phyloP scores from a whole-genome alignment of 352 stramenopile species.

The Phytophthora constricta region DNA sequence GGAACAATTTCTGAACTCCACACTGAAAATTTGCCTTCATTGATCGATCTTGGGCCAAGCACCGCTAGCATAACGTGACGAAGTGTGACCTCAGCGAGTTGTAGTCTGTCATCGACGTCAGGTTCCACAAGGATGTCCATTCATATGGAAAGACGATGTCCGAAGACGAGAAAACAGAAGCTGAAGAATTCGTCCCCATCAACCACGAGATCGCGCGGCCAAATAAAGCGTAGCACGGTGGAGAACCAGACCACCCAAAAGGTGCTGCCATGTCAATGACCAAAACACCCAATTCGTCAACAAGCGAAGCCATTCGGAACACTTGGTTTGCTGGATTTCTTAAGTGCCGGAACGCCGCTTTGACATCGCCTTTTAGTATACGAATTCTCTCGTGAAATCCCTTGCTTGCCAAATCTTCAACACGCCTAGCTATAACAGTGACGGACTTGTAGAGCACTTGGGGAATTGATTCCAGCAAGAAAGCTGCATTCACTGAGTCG shows the following conservation, averaged over 20 bases:
- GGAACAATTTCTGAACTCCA: slow-evolving; percentile 18
- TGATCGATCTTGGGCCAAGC: slow-evolving; percentile 26
- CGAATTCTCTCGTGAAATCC: not conserved
- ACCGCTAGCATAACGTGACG: slow-evolving; percentile 32
- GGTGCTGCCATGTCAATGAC: slow-evolving; percentile 21
- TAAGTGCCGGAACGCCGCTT: slow-evolving; percentile 19
- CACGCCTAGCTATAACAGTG: slow-evolving; percentile 10
- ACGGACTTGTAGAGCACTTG: slow-evolving; percentile 22
- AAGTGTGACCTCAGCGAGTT: slow-evolving; percentile 18
- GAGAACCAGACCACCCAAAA: slow-evolving; percentile 27
- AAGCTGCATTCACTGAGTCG: slow-evolving; percentile 10
- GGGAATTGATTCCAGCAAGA: slow-evolving; percentile 3
- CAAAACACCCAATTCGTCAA: slow-evolving; percentile 4
- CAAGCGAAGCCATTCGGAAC: slow-evolving; percentile 13
- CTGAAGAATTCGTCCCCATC: slow-evolving; percentile 12
- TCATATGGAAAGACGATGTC: slow-evolving; percentile 35
- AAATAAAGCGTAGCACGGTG: slow-evolving; percentile 24
- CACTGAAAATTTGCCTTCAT: slow-evolving; percentile 32
- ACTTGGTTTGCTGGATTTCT: slow-evolving; percentile 7
- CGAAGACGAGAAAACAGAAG: not conserved
- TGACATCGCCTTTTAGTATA: slow-evolving; percentile 24
- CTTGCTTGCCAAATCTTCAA: slow-evolving; percentile 1
- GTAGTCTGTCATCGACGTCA: not conserved
- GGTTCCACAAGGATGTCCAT: slow-evolving; percentile 40
- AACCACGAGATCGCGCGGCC: slow-evolving; percentile 25